Percentiles rank a stretch among this genome's conserved stretches.
Conservation (phyloP, 768 basidiomycete genomes). For the Kwoniella sp. region DNA sequence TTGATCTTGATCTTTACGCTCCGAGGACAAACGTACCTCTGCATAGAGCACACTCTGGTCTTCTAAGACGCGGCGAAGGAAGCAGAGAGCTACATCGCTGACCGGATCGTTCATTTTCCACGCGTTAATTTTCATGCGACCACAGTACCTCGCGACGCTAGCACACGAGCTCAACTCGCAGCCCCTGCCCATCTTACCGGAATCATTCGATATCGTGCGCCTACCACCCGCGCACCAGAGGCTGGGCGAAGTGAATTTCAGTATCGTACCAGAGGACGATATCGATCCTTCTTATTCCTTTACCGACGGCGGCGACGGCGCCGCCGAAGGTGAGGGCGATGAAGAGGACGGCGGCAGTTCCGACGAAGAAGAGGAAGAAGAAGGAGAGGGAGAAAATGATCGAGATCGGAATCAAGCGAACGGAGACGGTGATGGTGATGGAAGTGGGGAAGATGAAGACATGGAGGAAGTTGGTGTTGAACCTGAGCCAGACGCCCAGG, state of each 20-base stretch:
- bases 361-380: conserved; percentile 32
- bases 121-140: not conserved
- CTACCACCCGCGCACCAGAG: conserved; percentile 57
- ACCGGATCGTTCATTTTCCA: too few species aligned
- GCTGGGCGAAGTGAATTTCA: conserved; percentile 58
- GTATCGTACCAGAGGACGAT: conserved; percentile 52
- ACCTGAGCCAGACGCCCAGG: not conserved
- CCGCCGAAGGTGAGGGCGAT: conserved; percentile 11
- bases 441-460: conserved; percentile 44
- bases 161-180: conserved; percentile 58
- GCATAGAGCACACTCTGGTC: too few species aligned
- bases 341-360: conserved; percentile 20
- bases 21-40: too few species aligned
- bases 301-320: conserved; percentile 34
- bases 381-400: not conserved
- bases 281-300: conserved; percentile 21
- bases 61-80: too few species aligned
- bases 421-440: conserved; percentile 26
- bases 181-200: conserved; percentile 57
- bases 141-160: conserved; percentile 57
- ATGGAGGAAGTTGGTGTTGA: conserved; percentile 48
- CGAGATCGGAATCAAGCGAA: not conserved
- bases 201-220: conserved; percentile 57
- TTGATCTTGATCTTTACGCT: too few species aligned
- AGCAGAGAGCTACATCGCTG: too few species aligned